Evolutionary conservation across 2,329 filamentous ascomycete genomes (phyloP).

Genomic region (Fusarium haematococcum): DNA sequence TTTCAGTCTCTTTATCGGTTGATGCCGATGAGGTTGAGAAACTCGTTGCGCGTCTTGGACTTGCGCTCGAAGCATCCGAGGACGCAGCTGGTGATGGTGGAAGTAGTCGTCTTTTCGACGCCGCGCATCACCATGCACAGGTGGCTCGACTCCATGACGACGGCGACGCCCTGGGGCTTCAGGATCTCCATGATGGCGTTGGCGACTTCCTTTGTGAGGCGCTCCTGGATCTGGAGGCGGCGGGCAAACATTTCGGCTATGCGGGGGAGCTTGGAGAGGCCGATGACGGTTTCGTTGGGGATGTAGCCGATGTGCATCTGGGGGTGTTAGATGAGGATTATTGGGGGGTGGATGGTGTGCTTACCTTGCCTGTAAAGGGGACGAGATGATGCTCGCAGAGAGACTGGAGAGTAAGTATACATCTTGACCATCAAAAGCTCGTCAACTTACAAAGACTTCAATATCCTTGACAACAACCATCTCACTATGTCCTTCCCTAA

Average conservation of each 20-base stretch:
- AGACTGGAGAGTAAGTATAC: constrained; percentile 60
- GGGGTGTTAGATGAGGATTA: background rate
- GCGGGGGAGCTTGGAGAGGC: constrained; percentile 93
- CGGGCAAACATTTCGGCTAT: constrained; percentile 98
- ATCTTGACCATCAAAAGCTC: background rate
- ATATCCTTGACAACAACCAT: constrained; percentile 99
- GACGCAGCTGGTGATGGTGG: constrained; percentile 96
- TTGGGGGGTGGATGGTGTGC: constrained; percentile 2
- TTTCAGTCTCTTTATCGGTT: constrained; percentile 52
- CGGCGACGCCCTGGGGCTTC: constrained; percentile 92
- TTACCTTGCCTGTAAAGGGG: constrained; percentile 93
- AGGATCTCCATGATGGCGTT: constrained; percentile 93
- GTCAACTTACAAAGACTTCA: constrained; percentile 70
- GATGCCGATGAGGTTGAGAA: constrained; percentile 81
- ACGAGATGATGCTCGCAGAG: constrained; percentile 98
- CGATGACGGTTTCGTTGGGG: constrained; percentile 89
- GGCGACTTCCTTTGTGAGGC: constrained; percentile 95
- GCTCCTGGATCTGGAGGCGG: constrained; percentile 94
- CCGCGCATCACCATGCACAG: constrained; percentile 99
- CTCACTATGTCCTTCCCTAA: constrained; percentile 96
- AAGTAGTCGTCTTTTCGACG: constrained; percentile 90
- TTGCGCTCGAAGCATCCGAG: constrained; percentile 94
- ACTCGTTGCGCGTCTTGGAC: constrained; percentile 95
- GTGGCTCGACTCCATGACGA: constrained; percentile 97
- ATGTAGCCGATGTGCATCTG: constrained; percentile 99